A percentile compares a stretch with the other conserved stretches of the same genome.
Conservation (phyloP, 1,284 basidiomycete genomes). For the Polyporus tsugae region DNA sequence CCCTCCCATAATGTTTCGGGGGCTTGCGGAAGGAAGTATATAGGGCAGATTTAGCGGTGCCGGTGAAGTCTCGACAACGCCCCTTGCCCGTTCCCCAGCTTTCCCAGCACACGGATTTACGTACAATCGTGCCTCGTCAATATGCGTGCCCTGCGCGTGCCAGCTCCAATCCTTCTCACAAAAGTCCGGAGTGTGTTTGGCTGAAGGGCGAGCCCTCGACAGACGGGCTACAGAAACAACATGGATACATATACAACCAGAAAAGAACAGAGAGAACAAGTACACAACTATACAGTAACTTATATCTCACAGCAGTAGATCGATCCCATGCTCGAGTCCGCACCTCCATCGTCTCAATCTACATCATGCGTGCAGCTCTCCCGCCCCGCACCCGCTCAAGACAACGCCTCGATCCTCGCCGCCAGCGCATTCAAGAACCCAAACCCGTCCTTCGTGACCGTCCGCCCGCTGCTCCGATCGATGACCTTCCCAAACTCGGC, state of each 20-base stretch:
- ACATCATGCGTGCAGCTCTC: not conserved
- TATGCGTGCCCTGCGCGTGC: not conserved
- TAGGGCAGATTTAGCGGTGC: not conserved
- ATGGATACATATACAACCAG: not conserved
- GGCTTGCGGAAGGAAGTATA: not conserved
- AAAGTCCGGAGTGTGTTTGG: not conserved
- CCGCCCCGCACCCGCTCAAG: constrained; percentile 15
- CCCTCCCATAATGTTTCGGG: not conserved
- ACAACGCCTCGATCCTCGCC: constrained; percentile 51
- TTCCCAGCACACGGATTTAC: constrained; percentile 1
- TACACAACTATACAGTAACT: constrained; percentile 30
- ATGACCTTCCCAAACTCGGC: constrained; percentile 73
- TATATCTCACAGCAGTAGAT: constrained; percentile 30
- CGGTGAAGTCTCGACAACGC: not conserved
- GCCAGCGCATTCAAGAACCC: constrained; percentile 71
- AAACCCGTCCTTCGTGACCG: constrained; percentile 79
- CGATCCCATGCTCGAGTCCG: constrained; percentile 15
- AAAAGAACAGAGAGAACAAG: constrained; percentile 11
- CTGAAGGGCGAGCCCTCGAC: not conserved
- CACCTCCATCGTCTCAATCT: constrained; percentile 1
- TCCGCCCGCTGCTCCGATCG: constrained; percentile 68
- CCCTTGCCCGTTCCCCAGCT: not conserved
- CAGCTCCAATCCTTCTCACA: not conserved
- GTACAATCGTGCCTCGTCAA: not conserved
- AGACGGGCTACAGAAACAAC: not conserved